Base-by-base conservation (phyloP, 805 yeast genomes). In the Saccharomycopsis capsularis region DNA sequence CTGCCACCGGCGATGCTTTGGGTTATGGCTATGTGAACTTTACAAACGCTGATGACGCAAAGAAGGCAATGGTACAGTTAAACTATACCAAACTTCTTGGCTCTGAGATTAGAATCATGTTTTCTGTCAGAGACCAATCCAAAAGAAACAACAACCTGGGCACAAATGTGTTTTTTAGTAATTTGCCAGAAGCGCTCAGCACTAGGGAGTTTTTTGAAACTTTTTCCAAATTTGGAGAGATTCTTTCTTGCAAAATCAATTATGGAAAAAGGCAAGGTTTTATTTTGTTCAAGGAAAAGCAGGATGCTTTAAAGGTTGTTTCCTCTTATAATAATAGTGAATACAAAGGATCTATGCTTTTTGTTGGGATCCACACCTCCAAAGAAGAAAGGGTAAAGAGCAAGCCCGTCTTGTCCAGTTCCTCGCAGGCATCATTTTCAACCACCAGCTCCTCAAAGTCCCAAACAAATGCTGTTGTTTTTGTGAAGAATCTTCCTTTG, bases 11-110 rank as follows among this genome's bases (percentile, higher is more conserved):
- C 22, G 64, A 70, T 43, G 76, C 89, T 1, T 65, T 86, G 49
- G 84, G 88, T 2, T 82, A 84, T 63, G 93, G 88, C 0, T 85
- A 83, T 60, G 79, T 83, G 18, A 82, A 84, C 49, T 82, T 81
- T 60, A 63, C 65, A 5, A 64, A 61, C 3, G 68, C 68, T 40
- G 58, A 63, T 7, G 82, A 76, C 46, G 87, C 87, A 0, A 70
- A 70, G 35, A 47, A 50, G 30, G 88, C 86, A 2, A 67, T 77
- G 42, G 80, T 75, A 42, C 70, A 75, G 7, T 71, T 81, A 63
- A 83, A 80, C 60, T 77, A 74, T 55, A 67, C 68, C 3, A 56
- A 56, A 0, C 55, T 77, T 0, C 53, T 60, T 23, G 66, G 63
- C 13, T 66, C 67, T 22, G 82, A 76, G 51, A 67, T 77, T 19